These are phyloP conservation scores for Coelastrella sp. DNA, from an alignment of 139 green algal genomes.

Conservation along the genomic window DNA sequence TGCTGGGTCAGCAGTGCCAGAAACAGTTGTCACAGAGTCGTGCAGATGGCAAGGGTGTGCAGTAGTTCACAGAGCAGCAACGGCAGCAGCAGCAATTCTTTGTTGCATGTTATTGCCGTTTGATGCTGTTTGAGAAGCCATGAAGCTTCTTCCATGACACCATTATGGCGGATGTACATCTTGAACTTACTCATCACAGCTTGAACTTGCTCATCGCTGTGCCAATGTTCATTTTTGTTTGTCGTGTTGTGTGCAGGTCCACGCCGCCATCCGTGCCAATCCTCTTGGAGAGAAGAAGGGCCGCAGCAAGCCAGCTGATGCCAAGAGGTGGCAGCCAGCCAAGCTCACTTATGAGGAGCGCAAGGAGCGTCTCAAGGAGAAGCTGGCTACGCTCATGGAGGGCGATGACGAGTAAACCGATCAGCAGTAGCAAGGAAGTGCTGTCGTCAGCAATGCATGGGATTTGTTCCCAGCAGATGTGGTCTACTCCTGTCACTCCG, in stretches of 20 bases:
- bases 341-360: constrained; percentile 98
- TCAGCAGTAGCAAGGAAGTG: not conserved
- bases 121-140: not conserved
- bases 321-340: constrained; percentile 79
- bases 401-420: constrained; percentile 35
- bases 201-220: no score
- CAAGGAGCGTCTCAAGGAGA: constrained; percentile 93
- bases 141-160: not conserved
- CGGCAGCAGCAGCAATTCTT: no score
- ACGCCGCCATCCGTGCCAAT: constrained; percentile 93
- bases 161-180: no score
- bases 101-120: no score
- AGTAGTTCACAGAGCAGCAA: no score
- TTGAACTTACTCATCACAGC: no score
- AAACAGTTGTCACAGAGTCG: no score
- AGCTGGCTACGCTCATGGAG: constrained; percentile 40
- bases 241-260: constrained; percentile 69
- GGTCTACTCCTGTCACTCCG: not conserved
- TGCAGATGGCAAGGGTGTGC: no score
- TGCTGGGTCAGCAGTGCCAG: no score
- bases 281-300: constrained; percentile 81
- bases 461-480: not conserved
- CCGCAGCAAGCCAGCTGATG: constrained; percentile 76
- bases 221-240: not conserved
- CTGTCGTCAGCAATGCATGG: not conserved